Percentiles rank a stretch among this genome's conserved stretches.
phyloP scores from a whole-genome alignment of 331 rosid species.

The Acacia pycnantha region DNA sequence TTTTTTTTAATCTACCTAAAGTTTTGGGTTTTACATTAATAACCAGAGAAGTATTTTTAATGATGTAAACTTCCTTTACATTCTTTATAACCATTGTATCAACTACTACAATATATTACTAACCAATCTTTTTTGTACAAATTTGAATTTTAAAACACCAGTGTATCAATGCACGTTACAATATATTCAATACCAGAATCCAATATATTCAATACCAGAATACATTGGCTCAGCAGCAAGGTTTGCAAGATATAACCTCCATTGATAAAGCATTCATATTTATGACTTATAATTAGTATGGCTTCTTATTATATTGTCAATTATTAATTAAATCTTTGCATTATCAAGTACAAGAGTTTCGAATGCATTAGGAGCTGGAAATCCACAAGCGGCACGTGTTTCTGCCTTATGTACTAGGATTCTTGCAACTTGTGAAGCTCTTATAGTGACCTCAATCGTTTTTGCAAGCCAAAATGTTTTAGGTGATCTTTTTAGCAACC shows the following conservation, averaged over 20 bases:
- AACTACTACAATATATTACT: background rate
- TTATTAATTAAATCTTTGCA: background rate
- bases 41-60: no score
- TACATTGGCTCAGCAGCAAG: constrained; percentile 66
- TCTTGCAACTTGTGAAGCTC: background rate
- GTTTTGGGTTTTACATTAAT: no score
- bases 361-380: constrained; percentile 82
- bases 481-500: constrained; percentile 69
- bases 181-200: constrained; percentile 58
- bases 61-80: no score
- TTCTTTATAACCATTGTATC: background rate
- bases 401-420: constrained; percentile 20
- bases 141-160: constrained; percentile 12
- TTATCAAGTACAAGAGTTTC: constrained; percentile 53
- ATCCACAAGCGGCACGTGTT: constrained; percentile 56
- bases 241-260: constrained; percentile 32
- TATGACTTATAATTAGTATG: background rate
- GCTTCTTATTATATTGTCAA: background rate
- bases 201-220: constrained; percentile 54
- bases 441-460: constrained; percentile 31
- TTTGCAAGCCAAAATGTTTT: constrained; percentile 46
- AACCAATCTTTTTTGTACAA: background rate
- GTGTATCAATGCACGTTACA: constrained; percentile 42
- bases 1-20: no score
- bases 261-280: no score